A percentile compares a stretch with the other conserved stretches of the same genome.
phyloP scores from a whole-genome alignment of 441 rosid genomes.

The Adansonia rubrostipa region DNA sequence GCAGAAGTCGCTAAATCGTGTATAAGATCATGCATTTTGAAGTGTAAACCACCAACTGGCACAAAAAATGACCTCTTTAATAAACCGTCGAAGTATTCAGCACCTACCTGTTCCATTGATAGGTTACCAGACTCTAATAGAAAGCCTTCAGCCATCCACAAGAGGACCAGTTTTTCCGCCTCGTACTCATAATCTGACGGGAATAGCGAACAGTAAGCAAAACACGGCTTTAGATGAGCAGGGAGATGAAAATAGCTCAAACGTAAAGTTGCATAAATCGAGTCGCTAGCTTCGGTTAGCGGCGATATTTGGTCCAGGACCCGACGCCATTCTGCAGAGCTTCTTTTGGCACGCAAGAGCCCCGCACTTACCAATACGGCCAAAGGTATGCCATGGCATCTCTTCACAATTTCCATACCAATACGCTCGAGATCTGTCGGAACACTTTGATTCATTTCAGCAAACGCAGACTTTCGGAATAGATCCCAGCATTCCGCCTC shows the following conservation, averaged over 20 bases:
- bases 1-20: background rate
- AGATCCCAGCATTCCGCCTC: conserved; percentile 22
- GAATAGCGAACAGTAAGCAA: conserved; percentile 33
- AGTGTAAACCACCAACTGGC: too few species aligned
- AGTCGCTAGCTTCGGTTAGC: background rate
- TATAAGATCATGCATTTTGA: background rate
- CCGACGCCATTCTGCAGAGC: background rate
- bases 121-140: background rate
- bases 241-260: conserved; percentile 33
- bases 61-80: conserved; percentile 15
- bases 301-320: background rate
- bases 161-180: conserved; percentile 17
- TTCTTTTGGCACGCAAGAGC: conserved; percentile 12
- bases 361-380: conserved; percentile 28
- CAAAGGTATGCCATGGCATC: conserved; percentile 33
- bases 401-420: conserved; percentile 22
- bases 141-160: conserved; percentile 41
- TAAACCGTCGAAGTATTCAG: conserved; percentile 23
- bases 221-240: conserved; percentile 32
- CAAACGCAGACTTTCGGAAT: conserved; percentile 23
- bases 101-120: conserved; percentile 21
- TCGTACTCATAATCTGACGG: conserved; percentile 10
- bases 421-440: background rate
- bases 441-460: background rate
- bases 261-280: background rate